Conservation (phyloP, 1,284 basidiomycete species). For the Hemileia vastatrix region DNA sequence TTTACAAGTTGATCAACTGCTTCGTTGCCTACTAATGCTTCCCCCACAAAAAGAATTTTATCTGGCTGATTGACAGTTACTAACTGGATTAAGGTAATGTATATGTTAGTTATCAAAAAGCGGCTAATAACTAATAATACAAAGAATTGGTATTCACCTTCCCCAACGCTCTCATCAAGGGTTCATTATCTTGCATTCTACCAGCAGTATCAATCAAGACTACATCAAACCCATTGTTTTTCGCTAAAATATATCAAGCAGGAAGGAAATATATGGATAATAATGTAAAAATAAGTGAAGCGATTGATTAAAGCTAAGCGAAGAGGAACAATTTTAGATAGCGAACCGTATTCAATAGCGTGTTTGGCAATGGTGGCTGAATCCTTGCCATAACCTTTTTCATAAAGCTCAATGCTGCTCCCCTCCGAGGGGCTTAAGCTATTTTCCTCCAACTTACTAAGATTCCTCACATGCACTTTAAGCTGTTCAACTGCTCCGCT, state of each 20-base stretch:
- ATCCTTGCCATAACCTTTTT: conserved; percentile 96
- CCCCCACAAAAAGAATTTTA: conserved; percentile 92
- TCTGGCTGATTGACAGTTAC: conserved; percentile 84
- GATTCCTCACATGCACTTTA: conserved; percentile 87
- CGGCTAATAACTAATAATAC: not conserved
- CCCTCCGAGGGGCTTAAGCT: conserved; percentile 29
- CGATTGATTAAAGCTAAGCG: not conserved
- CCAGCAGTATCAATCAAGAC: conserved; percentile 96
- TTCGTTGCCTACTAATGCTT: conserved; percentile 91
- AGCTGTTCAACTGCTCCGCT: conserved; percentile 97
- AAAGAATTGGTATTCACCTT: conserved; percentile 53
- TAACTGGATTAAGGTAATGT: conserved; percentile 51
- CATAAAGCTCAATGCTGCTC: conserved; percentile 74
- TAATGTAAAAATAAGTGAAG: not conserved
- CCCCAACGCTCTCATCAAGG: conserved; percentile 92
- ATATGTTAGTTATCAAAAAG: not conserved
- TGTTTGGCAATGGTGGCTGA: conserved; percentile 95
- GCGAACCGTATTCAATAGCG: conserved; percentile 73
- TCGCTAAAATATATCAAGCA: conserved; percentile 51
- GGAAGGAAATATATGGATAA: not conserved
- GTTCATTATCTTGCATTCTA: conserved; percentile 97
- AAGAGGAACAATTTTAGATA: too few relatives aligned
- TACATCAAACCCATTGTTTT: conserved; percentile 79
- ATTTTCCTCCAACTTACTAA: conserved; percentile 71
- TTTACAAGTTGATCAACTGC: conserved; percentile 90